Base-by-base conservation (phyloP, 345 rosid species). In the Microthlaspi erraticum region DNA sequence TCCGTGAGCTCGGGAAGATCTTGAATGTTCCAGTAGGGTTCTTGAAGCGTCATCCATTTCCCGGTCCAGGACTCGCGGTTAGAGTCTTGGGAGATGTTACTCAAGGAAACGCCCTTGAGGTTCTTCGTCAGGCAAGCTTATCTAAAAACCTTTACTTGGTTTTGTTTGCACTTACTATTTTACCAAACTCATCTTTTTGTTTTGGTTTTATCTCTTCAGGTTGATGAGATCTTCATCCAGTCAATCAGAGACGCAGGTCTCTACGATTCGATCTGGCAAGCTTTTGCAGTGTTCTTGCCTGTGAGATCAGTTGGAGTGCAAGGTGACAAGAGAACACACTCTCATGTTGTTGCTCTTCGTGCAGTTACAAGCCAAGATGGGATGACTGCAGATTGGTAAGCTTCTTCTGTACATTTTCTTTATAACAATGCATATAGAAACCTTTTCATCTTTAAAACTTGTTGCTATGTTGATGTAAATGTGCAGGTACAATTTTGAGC, bases 281-380 rank as follows among this genome's bases (percentile, higher is more conserved):
- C 99, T 70, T 95, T 92, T 54, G 98, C 97, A 16, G 99, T 95
- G 60, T 92, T 92, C 83, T 81, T 95, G 77, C 99, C 99, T 17
- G 81, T 95, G 64, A 85, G 90, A 77, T 89, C 97, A 14, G 99
- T 92, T 69, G 99, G 98, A 79, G 97, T 95, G 74, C 98, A 92
- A 83, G 99, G 99, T 2, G 98, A 95, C 86, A 96, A 95, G 83
- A 87, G 99, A 79, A 92, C 99, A 9, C 98, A 95, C 81, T 90
- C 99, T 72, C 88, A 95, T 81, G 98, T 95, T 11, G 98, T 95
- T 79, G 97, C 98, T 81, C 95, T 95, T 38, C 84, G 99, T 45
- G 99, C 99, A 39, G 99, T 95, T 60, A 95, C 97, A 44, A 95
- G 99, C 83, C 94, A 95, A 85, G 98, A 95, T 38, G 99, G 99